phyloP scores from a whole-genome alignment of 331 rosid species.

The Malus hybrid region DNA sequence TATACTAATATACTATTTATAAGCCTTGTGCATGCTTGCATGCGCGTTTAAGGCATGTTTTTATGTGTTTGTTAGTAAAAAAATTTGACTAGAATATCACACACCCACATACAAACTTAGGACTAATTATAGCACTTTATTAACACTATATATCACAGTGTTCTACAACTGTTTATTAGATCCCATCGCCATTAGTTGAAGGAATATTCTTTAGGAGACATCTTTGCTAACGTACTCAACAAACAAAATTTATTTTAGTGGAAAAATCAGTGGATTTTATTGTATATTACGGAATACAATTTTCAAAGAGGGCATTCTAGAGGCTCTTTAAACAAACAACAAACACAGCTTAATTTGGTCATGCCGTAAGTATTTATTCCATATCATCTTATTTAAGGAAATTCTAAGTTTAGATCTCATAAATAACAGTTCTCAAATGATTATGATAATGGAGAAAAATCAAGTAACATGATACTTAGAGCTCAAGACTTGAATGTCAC shows the following conservation, averaged over 20 bases:
- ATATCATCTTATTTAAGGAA: too few species aligned
- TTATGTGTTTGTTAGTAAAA: slow-evolving; percentile 38
- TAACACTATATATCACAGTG: not conserved
- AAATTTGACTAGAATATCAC: not conserved
- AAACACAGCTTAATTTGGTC: too few species aligned
- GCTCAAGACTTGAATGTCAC: too few species aligned
- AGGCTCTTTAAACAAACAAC: too few species aligned
- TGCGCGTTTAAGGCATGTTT: slow-evolving; percentile 68
- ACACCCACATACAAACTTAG: not conserved
- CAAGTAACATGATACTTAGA: too few species aligned
- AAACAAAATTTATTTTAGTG: not conserved
- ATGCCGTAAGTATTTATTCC: too few species aligned
- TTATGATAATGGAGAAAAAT: too few species aligned
- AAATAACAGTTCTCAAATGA: too few species aligned
- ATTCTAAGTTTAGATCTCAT: too few species aligned
- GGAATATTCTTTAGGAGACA: not conserved
- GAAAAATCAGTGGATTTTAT: not conserved
- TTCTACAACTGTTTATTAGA: not conserved
- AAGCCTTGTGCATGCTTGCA: slow-evolving; percentile 56
- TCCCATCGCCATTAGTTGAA: not conserved
- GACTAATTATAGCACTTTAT: not conserved
- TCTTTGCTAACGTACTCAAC: too few species aligned
- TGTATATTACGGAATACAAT: too few species aligned
- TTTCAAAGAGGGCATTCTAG: too few species aligned
- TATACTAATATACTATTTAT: slow-evolving; percentile 20